phyloP scores from a whole-genome alignment of 2,329 filamentous ascomycete species.

The Venturia aucupariae region DNA sequence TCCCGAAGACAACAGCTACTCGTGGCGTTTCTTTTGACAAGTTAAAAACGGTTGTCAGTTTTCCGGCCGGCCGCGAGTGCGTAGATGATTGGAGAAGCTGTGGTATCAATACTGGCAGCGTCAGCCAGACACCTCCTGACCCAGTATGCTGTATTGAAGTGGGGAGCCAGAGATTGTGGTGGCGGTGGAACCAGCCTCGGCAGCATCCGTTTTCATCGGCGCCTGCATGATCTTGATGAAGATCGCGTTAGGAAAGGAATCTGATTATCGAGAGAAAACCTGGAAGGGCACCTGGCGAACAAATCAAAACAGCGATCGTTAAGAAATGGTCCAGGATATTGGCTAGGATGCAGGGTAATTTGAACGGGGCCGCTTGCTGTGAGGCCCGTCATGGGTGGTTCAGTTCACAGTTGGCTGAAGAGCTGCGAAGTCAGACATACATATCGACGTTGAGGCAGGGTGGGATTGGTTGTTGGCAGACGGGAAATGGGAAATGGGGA shows the following conservation, averaged over 20 bases:
- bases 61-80: no score
- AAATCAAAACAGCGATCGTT: neutral
- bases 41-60: no score
- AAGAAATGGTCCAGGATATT: neutral
- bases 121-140: neutral
- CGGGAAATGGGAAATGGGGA: neutral
- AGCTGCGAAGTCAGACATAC: neutral
- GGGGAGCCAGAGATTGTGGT: neutral
- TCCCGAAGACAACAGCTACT: neutral
- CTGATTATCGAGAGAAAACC: neutral
- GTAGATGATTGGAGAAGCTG: neutral
- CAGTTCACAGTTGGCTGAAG: neutral
- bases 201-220: neutral
- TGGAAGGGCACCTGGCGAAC: no score
- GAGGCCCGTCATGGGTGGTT: neutral
- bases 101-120: neutral
- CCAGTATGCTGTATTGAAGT: neutral
- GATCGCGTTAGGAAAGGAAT: neutral
- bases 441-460: neutral
- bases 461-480: neutral
- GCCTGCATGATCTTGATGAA: neutral
- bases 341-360: no score
- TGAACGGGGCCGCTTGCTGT: neutral
- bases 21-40: neutral
- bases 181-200: neutral